phyloP scores from a whole-genome alignment of 73 alveolate species.

The Symbiodinium pilosum region DNA sequence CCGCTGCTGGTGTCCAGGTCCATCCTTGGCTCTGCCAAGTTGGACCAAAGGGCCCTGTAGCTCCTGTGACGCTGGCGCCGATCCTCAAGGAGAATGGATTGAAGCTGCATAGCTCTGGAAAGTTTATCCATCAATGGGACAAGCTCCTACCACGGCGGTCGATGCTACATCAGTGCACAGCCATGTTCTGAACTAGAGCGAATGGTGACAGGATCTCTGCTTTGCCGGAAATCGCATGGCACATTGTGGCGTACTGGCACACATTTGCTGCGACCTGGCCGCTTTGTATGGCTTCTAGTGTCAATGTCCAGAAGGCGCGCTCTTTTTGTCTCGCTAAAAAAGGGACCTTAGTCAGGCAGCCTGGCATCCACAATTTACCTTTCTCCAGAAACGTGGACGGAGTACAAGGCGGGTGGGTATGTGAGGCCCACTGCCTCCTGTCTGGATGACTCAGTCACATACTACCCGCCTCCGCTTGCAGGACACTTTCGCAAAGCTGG shows the following conservation, averaged over 20 bases:
- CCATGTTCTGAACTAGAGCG: no score
- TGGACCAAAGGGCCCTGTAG: conserved; percentile 31
- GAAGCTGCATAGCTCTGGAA: not conserved
- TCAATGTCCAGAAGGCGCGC: not conserved
- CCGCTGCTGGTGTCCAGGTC: conserved; percentile 94
- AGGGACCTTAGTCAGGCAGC: conserved; percentile 29
- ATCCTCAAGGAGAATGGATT: conserved; percentile 10
- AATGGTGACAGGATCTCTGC: conserved; percentile 54
- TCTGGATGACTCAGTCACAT: no score
- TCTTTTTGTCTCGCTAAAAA: not conserved
- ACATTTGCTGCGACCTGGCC: conserved; percentile 44
- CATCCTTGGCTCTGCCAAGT: conserved; percentile 87
- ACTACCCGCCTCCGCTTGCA: no score
- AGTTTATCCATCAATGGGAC: no score
- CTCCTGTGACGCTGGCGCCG: conserved; percentile 52
- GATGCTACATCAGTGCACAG: no score
- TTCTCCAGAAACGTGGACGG: conserved; percentile 88
- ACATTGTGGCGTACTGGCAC: conserved; percentile 38
- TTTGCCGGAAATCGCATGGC: conserved; percentile 85
- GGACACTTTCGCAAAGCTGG: conserved; percentile 74
- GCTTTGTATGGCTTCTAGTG: no score
- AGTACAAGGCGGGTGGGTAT: conserved; percentile 49
- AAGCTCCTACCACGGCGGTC: no score
- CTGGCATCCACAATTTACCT: conserved; percentile 66
- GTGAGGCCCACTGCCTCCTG: no score